Evolutionary conservation across 208 protist genomes (phyloP), one percentile per base, ranked within the genome.

Genomic region (Porcisia deanei): DNA sequence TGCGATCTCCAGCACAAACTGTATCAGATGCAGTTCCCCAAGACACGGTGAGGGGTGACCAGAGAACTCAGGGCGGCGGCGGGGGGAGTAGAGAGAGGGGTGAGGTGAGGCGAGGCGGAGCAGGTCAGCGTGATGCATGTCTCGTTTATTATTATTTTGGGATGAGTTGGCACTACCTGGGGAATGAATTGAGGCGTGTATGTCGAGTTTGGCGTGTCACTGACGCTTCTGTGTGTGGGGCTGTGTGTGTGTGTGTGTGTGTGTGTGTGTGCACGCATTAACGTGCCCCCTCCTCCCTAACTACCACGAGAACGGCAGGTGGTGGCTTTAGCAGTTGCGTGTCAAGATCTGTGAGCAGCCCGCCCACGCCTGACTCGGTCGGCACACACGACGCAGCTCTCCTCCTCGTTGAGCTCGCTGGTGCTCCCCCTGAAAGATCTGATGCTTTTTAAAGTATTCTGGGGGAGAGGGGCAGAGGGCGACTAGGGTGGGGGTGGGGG

Each of bases 21-120:
- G 64, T 96, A 95, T 75, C 84, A 96, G 68, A 87, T 97, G 87
- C 94, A 97, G 84, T 97, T 97, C 80, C 94, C 94, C 25, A 83
- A 88, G 54, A 83, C 82, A n/a, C 73, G 87, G 57, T 88, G 77
- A 85, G 39, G 30, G 25, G 71, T 54, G n/a, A 20, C 41, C 10
- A 30, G 30, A 30, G 16, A 43, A 49, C 30, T 52, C 10, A 12
- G 47, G 47, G 47, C 8, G 47, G 47, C 8, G 10, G 5, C 10
- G 47, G 47, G 47, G 30, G 30, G 30, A 30, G 30, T 30, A 30
- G 30, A 30, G 30, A 30, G 30, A 0, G 30, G 30, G 30, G 30
- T 30, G 30, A 30, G 30, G 30, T 0, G 30, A 52, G 47, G 47
- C 47, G 47, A 12, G 5, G 47, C 10, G 47, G 8, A 14, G 47